These are phyloP conservation scores for Botrytis elliptica DNA, from an alignment of 2,329 filamentous ascomycete genomes.

Conservation along the genomic window DNA sequence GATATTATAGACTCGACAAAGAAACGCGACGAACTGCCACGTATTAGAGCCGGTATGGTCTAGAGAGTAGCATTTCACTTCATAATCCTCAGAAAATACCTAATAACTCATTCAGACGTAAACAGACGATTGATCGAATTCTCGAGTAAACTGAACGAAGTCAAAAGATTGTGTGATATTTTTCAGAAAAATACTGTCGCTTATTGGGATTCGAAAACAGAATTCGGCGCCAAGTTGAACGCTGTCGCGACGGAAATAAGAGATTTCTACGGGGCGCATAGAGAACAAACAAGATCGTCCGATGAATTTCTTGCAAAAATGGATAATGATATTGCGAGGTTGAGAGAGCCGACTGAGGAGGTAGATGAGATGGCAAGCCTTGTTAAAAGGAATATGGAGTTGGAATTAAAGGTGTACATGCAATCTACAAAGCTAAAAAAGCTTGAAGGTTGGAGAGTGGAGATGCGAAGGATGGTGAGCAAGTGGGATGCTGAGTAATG, in stretches of 20 bases:
- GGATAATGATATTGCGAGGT: neutral
- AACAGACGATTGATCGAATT: too few species aligned
- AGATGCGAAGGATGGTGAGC: neutral
- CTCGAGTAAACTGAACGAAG: too few species aligned
- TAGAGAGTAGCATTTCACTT: neutral
- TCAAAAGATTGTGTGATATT: too few species aligned
- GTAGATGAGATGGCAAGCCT: neutral
- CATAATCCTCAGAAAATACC: neutral
- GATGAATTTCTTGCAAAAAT: too few species aligned
- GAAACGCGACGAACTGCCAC: too few species aligned
- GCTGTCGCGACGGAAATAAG: neutral
- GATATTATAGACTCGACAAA: neutral
- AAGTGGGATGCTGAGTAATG: neutral
- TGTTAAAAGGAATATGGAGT: neutral
- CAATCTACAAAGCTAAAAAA: neutral
- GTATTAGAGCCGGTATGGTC: fast-evolving
- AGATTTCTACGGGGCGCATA: too few species aligned
- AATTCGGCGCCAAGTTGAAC: neutral
- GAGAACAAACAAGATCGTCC: too few species aligned
- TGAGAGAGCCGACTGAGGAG: neutral
- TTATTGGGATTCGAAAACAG: neutral
- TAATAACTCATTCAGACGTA: neutral
- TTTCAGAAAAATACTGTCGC: too few species aligned
- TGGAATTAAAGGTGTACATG: neutral
- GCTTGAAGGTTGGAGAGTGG: neutral